phyloP scores from a whole-genome alignment of 2,329 filamentous ascomycete species.

The Aspergillus quadrilineatus region DNA sequence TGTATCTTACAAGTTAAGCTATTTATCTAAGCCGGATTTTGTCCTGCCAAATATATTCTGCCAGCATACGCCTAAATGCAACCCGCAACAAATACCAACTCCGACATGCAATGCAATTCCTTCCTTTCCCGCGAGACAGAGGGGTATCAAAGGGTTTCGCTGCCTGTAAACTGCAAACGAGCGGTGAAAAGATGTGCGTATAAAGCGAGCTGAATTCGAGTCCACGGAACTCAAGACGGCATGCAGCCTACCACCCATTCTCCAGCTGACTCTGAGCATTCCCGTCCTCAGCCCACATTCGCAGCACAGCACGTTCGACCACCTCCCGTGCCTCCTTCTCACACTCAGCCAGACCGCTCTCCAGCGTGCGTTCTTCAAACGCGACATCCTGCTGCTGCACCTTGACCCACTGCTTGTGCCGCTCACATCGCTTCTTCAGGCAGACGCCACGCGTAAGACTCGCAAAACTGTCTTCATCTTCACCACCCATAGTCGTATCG shows the following conservation, averaged over 20 bases:
- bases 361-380: conserved; percentile 44
- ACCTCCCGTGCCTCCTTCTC: conserved; percentile 44
- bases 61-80: no score
- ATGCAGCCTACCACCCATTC: background rate
- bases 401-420: conserved; percentile 50
- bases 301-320: conserved; percentile 45
- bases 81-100: no score
- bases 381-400: conserved; percentile 46
- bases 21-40: no score
- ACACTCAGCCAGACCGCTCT: conserved; percentile 39
- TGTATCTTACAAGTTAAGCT: no score
- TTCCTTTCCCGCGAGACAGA: no score
- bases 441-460: conserved; percentile 45
- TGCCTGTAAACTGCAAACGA: no score
- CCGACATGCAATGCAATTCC: no score
- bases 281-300: conserved; percentile 40
- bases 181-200: no score
- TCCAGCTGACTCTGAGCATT: conserved; percentile 19
- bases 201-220: no score
- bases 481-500: conserved; percentile 37
- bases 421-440: conserved; percentile 48
- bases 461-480: conserved; percentile 30
- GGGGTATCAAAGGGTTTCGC: no score
- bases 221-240: no score
- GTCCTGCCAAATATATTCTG: no score